Base-by-base conservation (phyloP, 441 rosid species). In the Raphanus hybrid region DNA sequence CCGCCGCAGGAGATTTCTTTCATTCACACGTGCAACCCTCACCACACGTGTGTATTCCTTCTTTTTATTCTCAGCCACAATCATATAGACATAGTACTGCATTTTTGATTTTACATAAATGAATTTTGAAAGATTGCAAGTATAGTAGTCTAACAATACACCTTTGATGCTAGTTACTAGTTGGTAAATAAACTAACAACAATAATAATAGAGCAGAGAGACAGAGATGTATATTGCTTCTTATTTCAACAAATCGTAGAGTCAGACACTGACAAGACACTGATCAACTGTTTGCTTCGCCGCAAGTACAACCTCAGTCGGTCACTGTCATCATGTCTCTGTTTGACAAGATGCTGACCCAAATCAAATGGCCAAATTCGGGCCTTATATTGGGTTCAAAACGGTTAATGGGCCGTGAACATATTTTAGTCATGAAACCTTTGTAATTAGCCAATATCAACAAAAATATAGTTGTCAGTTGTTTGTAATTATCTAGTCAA, bases 281-380 rank as follows among this genome's bases (percentile, higher is more conserved):
- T 77, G 20, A 58, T 57, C 9, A 66, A 71, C 80, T 77, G 80
- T 77, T 77, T 77, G 76, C 75, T 76, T 76, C 66, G 60, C 71
- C 75, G 75, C 80, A 71, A 77, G 80, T 77, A 71, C 80, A 77
- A 77, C 52, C 75, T 71, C 76, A 77, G 71, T 64, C 75, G 70
- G 71, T 70, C 75, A 70, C 66, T 76, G 10, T 60, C 64, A 64
- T 69, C 48, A 41, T 55, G 66, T 64, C 16, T 76, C 75, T 70
- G 67, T 71, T 71, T 71, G 80, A 77, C 71, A 71, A 29, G 75
- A 64, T 71, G 41, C 75, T 70, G 41, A 41, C 45, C 54, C 64
- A 16, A 55, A n/a, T 37, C 27, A 35, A 63, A 34, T 34, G 15
- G 2, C 70, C 35, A 50, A 3, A 12, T 6, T 23, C 26, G 65